These are phyloP conservation scores for Trametes polyzona DNA, from an alignment of 1,284 basidiomycete species.

Conservation along the genomic window DNA sequence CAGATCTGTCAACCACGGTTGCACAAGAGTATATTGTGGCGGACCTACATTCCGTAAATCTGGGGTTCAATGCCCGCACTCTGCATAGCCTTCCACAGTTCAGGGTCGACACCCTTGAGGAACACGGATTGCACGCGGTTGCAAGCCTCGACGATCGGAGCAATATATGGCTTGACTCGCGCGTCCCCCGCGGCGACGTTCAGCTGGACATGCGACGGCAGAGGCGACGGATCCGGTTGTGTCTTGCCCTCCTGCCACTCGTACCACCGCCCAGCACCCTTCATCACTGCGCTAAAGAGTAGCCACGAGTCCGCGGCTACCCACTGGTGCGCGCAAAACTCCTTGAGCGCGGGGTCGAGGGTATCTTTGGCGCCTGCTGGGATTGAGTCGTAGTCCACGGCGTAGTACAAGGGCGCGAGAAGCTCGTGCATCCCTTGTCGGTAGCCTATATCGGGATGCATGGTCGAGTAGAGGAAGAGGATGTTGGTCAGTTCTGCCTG, in stretches of 20 bases:
- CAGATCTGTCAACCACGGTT: neutral
- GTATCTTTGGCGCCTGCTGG: constrained; percentile 39
- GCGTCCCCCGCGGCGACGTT: constrained; percentile 49
- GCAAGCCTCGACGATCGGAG: constrained; percentile 84
- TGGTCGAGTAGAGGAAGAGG: constrained; percentile 79
- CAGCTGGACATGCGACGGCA: constrained; percentile 51
- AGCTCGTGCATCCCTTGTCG: constrained; percentile 97
- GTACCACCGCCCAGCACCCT: constrained; percentile 79
- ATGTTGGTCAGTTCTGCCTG: constrained; percentile 84
- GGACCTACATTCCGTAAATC: constrained; percentile 87
- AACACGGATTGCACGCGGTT: constrained; percentile 76
- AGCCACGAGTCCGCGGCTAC: constrained; percentile 85
- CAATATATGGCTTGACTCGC: constrained; percentile 62
- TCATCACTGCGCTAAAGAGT: constrained; percentile 82
- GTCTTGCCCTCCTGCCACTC: constrained; percentile 76
- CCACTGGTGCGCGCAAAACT: constrained; percentile 69
- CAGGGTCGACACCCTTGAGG: constrained; percentile 81
- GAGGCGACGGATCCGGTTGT: constrained; percentile 37
- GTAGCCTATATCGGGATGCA: constrained; percentile 84
- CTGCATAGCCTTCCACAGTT: constrained; percentile 76
- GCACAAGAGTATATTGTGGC: neutral
- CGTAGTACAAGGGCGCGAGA: constrained; percentile 82
- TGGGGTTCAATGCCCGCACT: constrained; percentile 88
- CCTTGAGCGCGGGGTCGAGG: constrained; percentile 43
- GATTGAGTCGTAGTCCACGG: constrained; percentile 82